Conservation (phyloP, 2,329 filamentous ascomycete genomes). For the Colletotrichum scovillei region DNA sequence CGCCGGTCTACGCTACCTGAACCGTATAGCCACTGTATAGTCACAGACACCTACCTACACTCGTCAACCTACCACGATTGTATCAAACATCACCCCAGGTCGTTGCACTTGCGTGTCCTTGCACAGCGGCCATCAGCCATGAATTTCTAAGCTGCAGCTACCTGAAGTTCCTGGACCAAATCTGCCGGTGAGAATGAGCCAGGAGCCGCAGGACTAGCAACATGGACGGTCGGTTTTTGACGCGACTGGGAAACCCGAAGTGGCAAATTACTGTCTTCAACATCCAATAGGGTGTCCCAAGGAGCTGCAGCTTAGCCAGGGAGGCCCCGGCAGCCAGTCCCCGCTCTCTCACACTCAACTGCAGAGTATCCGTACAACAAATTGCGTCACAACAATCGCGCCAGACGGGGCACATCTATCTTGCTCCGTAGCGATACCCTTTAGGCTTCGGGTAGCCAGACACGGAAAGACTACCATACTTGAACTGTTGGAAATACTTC, state of each 20-base stretch:
- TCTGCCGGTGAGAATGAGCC: constrained; percentile 10
- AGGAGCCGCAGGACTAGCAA: constrained; percentile 18
- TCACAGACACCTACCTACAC: neutral
- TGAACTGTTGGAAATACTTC: too few relatives aligned
- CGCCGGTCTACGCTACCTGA: neutral
- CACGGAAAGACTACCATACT: neutral
- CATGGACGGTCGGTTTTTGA: neutral
- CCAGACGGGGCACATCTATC: constrained; percentile 11
- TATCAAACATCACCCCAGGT: constrained; percentile 6
- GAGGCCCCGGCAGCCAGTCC: constrained; percentile 14
- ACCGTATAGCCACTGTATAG: constrained; percentile 9
- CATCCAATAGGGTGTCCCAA: constrained; percentile 20
- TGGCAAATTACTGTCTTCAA: constrained; percentile 25
- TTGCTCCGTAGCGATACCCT: neutral
- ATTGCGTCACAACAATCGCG: constrained; percentile 36
- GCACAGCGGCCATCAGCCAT: neutral
- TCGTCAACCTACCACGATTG: neutral
- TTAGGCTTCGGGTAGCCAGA: neutral
- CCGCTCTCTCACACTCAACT: constrained; percentile 19
- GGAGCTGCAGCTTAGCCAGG: constrained; percentile 7
- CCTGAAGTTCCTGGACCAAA: constrained; percentile 1
- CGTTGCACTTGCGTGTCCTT: constrained; percentile 3
- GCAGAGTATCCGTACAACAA: constrained; percentile 14
- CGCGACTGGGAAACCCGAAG: neutral
- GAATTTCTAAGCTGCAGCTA: constrained; percentile 29